Conservation (phyloP, 2,329 filamentous ascomycete genomes). For the Didymella lethalis region DNA sequence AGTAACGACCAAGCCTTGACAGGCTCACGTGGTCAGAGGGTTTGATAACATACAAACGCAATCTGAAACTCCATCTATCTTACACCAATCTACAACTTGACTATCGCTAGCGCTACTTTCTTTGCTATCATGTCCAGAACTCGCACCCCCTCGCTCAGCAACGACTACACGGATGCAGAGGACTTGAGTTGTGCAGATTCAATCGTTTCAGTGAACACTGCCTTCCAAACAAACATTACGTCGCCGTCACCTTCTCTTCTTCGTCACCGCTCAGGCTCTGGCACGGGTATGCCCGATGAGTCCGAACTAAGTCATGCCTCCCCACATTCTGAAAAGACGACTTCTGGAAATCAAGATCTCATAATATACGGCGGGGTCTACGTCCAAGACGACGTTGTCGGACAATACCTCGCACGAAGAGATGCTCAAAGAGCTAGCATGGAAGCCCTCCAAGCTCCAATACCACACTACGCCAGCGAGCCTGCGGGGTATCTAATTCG, state of each 20-base stretch:
- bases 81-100: slow-evolving; percentile 2
- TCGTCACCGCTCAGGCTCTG: background rate
- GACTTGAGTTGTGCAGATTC: slow-evolving; percentile 1
- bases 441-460: background rate
- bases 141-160: background rate
- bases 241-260: slow-evolving; percentile 1
- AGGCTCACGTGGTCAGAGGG: slow-evolving; percentile 2
- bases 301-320: background rate
- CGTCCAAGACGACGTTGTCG: slow-evolving; percentile 4
- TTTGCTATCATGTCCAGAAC: background rate
- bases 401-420: slow-evolving; percentile 7
- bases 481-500: background rate
- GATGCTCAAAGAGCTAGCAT: background rate
- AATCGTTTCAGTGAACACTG: background rate
- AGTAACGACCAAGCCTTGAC: background rate
- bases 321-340: background rate
- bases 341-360: too few species aligned
- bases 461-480: background rate
- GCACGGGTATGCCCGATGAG: background rate
- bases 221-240: slow-evolving; percentile 6
- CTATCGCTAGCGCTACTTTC: background rate
- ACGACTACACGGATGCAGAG: background rate
- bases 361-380: background rate
- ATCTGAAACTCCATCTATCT: background rate
- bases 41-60: background rate